These are phyloP conservation scores for Diaporthe batatas DNA, from an alignment of 2,329 filamentous ascomycete species.

Conservation along the genomic window DNA sequence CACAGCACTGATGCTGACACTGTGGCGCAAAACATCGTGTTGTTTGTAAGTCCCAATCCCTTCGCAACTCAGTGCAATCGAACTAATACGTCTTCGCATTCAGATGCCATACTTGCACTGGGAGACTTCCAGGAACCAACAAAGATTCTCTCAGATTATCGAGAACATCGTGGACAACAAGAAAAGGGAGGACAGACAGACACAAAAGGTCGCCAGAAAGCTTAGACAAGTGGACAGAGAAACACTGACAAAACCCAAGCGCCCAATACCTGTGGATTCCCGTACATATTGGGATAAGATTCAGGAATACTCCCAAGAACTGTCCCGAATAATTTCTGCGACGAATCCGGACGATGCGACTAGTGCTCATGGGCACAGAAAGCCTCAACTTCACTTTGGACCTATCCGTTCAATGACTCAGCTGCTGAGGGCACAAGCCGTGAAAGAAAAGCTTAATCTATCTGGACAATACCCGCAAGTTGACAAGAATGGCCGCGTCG, in stretches of 20 bases:
- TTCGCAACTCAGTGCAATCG: background rate
- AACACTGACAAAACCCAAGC: background rate
- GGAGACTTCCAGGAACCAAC: constrained; percentile 1
- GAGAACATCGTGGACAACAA: background rate
- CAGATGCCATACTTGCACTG: constrained; percentile 22
- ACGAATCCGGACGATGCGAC: background rate
- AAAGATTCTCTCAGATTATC: constrained; percentile 1
- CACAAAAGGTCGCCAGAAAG: background rate
- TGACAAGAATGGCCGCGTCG: background rate
- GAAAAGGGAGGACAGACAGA: background rate
- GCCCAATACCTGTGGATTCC: background rate
- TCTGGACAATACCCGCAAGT: background rate
- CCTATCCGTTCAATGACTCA: background rate
- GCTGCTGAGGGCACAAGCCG: background rate
- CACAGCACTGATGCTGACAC: background rate
- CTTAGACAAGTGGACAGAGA: background rate
- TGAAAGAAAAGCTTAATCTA: background rate
- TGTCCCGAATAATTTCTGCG: background rate
- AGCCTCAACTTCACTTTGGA: background rate
- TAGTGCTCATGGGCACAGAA: background rate
- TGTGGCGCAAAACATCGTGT: background rate
- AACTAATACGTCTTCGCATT: background rate
- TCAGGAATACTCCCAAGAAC: background rate
- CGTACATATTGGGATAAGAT: background rate
- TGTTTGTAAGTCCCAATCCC: background rate